phyloP scores from a whole-genome alignment of 805 yeast species.

The Tetrapisispora fleetii region DNA sequence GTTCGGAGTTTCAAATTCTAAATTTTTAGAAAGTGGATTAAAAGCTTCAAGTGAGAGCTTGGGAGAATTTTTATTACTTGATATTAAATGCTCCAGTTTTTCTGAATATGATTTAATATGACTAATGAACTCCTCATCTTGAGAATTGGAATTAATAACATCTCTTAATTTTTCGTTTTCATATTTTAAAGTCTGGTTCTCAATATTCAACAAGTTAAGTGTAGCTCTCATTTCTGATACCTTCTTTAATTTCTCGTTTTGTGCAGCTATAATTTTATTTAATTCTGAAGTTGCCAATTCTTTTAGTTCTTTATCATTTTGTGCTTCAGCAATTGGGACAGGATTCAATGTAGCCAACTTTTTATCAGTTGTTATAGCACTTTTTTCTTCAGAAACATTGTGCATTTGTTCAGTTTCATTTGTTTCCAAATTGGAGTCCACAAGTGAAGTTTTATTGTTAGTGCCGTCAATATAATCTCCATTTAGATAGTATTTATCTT shows the following conservation, averaged over 20 bases:
- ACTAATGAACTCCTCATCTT: background rate
- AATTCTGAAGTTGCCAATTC: constrained; percentile 43
- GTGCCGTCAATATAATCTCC: constrained; percentile 20
- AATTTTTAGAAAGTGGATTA: background rate
- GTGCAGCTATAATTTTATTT: constrained; percentile 45
- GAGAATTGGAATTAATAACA: background rate
- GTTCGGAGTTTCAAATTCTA: background rate
- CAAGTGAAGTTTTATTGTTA: no score
- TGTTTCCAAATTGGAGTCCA: background rate
- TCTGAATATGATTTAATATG: constrained; percentile 20
- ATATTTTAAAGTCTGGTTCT: constrained; percentile 35
- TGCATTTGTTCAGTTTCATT: background rate
- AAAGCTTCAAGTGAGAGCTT: background rate
- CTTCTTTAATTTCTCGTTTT: constrained; percentile 38
- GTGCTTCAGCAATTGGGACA: background rate
- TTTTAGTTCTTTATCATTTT: constrained; percentile 37
- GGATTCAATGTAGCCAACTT: background rate
- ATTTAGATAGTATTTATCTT: constrained; percentile 21
- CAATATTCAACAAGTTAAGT: constrained; percentile 38
- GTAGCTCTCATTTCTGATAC: constrained; percentile 38
- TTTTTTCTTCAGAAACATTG: constrained; percentile 36
- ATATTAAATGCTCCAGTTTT: constrained; percentile 20
- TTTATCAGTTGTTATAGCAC: constrained; percentile 1
- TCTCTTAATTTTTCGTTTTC: constrained; percentile 36
- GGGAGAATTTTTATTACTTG: constrained; percentile 1